Conservation (phyloP, 140 eudicot species). For the Anethum foeniculum region DNA sequence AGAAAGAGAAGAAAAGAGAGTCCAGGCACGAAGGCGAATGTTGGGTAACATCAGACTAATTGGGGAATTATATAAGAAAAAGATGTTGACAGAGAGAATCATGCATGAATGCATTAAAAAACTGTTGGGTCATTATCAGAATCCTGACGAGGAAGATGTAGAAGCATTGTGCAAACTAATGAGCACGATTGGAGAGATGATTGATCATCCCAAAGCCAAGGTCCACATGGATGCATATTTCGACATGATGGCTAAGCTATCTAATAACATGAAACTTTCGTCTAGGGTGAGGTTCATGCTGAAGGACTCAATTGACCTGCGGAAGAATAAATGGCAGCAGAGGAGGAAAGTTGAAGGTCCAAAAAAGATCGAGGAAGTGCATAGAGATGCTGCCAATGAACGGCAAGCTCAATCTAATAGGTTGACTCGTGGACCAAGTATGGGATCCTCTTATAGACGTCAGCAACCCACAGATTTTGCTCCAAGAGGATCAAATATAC, state of each 20-base stretch:
- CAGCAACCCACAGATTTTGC: constrained; percentile 54
- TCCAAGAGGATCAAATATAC: constrained; percentile 45
- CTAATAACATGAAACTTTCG: constrained; percentile 64
- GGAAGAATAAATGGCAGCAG: constrained; percentile 74
- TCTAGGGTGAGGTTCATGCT: constrained; percentile 70
- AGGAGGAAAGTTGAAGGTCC: constrained; percentile 94
- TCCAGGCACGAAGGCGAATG: constrained; percentile 57
- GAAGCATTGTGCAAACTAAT: constrained; percentile 82
- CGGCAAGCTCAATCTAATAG: constrained; percentile 49
- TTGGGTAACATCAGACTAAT: constrained; percentile 81
- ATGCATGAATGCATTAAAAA: constrained; percentile 83
- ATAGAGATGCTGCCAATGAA: constrained; percentile 70
- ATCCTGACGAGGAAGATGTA: constrained; percentile 73
- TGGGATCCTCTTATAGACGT: constrained; percentile 48
- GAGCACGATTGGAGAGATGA: constrained; percentile 91
- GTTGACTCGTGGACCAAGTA: constrained; percentile 61
- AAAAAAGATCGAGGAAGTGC: constrained; percentile 75
- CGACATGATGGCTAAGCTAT: constrained; percentile 47
- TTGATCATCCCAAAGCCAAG: constrained; percentile 67
- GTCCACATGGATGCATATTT: constrained; percentile 70
- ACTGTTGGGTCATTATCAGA: constrained; percentile 49
- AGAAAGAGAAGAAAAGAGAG: constrained; percentile 64
- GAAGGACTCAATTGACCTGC: constrained; percentile 55
- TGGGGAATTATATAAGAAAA: constrained; percentile 81
- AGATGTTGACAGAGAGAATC: constrained; percentile 89